Conservation (phyloP, 2,329 filamentous ascomycete species). For the Rhinocladiella mackenziei region DNA sequence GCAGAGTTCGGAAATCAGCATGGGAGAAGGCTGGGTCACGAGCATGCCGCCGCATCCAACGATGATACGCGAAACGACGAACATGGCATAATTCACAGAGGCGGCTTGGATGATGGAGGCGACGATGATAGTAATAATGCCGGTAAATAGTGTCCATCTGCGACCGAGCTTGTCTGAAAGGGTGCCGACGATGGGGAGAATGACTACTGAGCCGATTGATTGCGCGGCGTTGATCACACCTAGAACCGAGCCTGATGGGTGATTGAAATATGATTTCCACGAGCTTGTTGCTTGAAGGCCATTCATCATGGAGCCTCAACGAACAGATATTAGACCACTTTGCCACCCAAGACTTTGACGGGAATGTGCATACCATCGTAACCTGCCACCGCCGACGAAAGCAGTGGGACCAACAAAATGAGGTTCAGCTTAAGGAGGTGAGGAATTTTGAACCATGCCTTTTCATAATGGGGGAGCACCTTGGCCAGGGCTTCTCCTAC, state of each 20-base stretch:
- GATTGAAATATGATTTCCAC: slow-evolving; percentile 39
- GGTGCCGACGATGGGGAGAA: slow-evolving; percentile 6
- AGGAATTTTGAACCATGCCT: slow-evolving; percentile 42
- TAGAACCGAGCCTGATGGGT: slow-evolving; percentile 10
- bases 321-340: neutral
- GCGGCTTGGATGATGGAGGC: slow-evolving; percentile 15
- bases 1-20: slow-evolving; percentile 30
- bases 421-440: slow-evolving; percentile 46
- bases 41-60: slow-evolving; percentile 33
- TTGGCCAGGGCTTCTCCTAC: too few relatives aligned
- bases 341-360: neutral
- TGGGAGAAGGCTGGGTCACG: slow-evolving; percentile 31
- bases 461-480: slow-evolving; percentile 41
- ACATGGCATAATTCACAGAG: slow-evolving; percentile 34
- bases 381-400: slow-evolving; percentile 43
- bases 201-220: slow-evolving; percentile 14
- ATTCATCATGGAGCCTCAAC: slow-evolving; percentile 46
- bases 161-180: slow-evolving; percentile 18
- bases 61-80: slow-evolving; percentile 32
- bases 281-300: slow-evolving; percentile 42
- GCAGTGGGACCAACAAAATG: slow-evolving; percentile 42
- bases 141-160: slow-evolving; percentile 11
- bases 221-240: slow-evolving; percentile 17
- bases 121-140: slow-evolving; percentile 9
- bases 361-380: slow-evolving; percentile 37